Conservation (phyloP, 2,329 filamentous ascomycete species). For the Pseudogymnoascus destructans region DNA sequence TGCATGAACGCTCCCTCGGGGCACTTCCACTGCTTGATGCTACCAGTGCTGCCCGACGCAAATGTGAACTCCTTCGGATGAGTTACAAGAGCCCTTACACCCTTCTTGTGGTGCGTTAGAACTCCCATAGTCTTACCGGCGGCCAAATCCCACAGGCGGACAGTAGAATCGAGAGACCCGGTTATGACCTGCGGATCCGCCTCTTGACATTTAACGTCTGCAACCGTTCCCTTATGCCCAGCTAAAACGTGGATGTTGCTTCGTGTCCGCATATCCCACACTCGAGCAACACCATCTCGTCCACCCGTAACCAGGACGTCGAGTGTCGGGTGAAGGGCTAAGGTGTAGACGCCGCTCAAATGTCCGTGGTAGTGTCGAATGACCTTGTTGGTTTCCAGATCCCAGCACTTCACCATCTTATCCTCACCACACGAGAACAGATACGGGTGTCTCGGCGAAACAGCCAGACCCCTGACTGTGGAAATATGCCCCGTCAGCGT, state of each 20-base stretch:
- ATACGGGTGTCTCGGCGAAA: constrained; percentile 88
- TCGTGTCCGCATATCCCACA: constrained; percentile 97
- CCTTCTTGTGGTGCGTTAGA: constrained; percentile 96
- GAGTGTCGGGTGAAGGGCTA: constrained; percentile 84
- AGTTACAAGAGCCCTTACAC: constrained; percentile 68
- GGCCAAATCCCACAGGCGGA: constrained; percentile 88
- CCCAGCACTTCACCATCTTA: constrained; percentile 99
- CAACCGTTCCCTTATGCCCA: constrained; percentile 83
- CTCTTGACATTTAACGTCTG: constrained; percentile 84
- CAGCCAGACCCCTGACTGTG: constrained; percentile 79
- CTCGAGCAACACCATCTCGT: constrained; percentile 81
- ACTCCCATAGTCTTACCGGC: constrained; percentile 95
- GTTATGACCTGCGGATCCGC: constrained; percentile 93
- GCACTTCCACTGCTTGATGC: constrained; percentile 99
- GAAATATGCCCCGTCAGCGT: constrained; percentile 92
- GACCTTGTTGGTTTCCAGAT: constrained; percentile 98
- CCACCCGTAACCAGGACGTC: constrained; percentile 93
- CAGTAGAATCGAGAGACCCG: constrained; percentile 81
- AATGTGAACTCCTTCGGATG: constrained; percentile 96
- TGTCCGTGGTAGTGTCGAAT: constrained; percentile 97
- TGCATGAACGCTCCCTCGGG: constrained; percentile 98
- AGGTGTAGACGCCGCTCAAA: constrained; percentile 85
- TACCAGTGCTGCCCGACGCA: constrained; percentile 77
- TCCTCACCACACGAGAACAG: constrained; percentile 97
- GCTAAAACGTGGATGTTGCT: constrained; percentile 89